A percentile compares a stretch with the other conserved stretches of the same genome.
Evolutionary conservation across 805 yeast genomes (phyloP).

Genomic region (Yamadazyma insecticola): DNA sequence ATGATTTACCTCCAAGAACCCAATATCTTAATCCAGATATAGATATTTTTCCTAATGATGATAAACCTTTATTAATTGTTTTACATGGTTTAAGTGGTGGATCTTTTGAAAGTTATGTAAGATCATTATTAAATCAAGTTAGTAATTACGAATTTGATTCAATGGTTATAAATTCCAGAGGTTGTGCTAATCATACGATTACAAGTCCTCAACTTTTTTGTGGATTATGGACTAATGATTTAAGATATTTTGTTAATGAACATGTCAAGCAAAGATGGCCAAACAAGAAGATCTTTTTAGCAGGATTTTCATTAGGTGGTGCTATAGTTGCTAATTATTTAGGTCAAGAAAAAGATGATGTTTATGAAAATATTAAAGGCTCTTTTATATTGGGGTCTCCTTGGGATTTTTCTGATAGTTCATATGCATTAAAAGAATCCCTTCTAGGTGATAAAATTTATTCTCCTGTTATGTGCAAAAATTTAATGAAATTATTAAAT

Average conservation of each 20-base stretch:
- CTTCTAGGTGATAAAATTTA: slow-evolving; percentile 34
- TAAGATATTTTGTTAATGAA: slow-evolving; percentile 53
- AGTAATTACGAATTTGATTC: slow-evolving; percentile 46
- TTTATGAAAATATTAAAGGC: slow-evolving; percentile 47
- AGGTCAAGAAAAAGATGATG: slow-evolving; percentile 55
- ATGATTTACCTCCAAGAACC: slow-evolving; percentile 65
- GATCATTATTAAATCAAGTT: slow-evolving; percentile 47
- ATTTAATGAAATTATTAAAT: slow-evolving; percentile 27
- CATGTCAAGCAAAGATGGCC: slow-evolving; percentile 51
- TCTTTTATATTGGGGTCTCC: slow-evolving; percentile 63
- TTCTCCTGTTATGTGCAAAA: slow-evolving; percentile 40
- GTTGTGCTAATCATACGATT: slow-evolving; percentile 71
- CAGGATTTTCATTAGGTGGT: slow-evolving; percentile 75
- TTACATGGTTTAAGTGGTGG: slow-evolving; percentile 80
- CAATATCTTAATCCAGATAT: slow-evolving; percentile 51
- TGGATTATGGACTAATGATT: slow-evolving; percentile 67
- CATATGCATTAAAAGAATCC: slow-evolving; percentile 41
- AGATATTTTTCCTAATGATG: slow-evolving; percentile 31
- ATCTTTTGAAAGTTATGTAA: slow-evolving; percentile 67
- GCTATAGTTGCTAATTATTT: slow-evolving; percentile 61
- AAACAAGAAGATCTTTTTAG: slow-evolving; percentile 55
- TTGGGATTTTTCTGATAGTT: slow-evolving; percentile 64
- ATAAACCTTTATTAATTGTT: slow-evolving; percentile 56
- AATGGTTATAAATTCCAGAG: slow-evolving; percentile 63
- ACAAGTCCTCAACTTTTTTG: slow-evolving; percentile 64